phyloP scores from a whole-genome alignment of 176 grass and related monocot genomes.

The Lolium perenne region DNA sequence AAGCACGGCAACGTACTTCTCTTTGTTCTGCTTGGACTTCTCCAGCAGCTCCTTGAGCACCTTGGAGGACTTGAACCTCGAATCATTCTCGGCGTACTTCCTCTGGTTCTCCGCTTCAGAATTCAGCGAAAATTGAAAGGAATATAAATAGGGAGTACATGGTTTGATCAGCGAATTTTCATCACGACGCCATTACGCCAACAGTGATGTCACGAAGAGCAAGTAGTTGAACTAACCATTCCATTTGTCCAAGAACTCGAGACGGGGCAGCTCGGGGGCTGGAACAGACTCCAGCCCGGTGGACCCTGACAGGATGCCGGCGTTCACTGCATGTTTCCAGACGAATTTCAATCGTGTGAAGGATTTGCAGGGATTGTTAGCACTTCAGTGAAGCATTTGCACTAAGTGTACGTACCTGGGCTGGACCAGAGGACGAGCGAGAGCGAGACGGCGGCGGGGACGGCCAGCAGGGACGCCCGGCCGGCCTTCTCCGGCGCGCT shows the following conservation, averaged over 20 bases:
- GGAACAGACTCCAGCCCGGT: conserved; percentile 63
- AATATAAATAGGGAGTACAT: neutral
- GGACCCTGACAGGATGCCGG: conserved; percentile 75
- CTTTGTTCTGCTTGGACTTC: conserved; percentile 89
- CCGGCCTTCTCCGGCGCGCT: conserved; percentile 24
- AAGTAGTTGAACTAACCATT: conserved; percentile 56
- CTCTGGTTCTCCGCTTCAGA: conserved; percentile 82
- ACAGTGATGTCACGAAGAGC: no score
- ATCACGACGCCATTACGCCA: no score
- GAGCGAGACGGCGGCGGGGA: conserved; percentile 59
- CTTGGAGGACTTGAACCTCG: conserved; percentile 78
- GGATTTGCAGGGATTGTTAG: neutral
- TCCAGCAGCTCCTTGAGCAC: conserved; percentile 78
- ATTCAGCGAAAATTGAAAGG: neutral
- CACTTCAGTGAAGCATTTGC: neutral
- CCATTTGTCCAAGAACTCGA: conserved; percentile 72
- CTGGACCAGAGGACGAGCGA: conserved; percentile 68
- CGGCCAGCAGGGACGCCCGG: conserved; percentile 39
- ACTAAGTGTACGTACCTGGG: conserved; percentile 49
- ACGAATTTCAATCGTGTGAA: neutral
- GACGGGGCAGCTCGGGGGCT: neutral
- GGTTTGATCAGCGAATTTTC: neutral
- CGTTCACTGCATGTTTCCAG: conserved; percentile 65
- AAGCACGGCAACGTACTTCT: conserved; percentile 43
- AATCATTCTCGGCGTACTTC: conserved; percentile 84